phyloP scores from a whole-genome alignment of 257 asterid species.

The Gardenia jasminoides region DNA sequence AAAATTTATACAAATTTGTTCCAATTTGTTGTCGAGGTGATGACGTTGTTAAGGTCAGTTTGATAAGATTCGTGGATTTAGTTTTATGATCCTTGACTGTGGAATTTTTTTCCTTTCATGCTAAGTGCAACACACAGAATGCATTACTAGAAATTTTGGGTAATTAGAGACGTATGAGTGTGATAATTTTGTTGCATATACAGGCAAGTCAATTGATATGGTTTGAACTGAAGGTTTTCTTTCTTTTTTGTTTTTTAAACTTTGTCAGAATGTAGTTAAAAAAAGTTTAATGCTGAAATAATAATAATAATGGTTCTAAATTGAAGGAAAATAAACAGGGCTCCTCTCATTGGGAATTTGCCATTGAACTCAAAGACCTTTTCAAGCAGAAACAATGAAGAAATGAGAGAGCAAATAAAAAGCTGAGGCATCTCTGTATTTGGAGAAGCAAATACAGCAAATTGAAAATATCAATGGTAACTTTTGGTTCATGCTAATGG shows the following conservation, averaged over 20 bases:
- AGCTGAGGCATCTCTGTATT: neutral
- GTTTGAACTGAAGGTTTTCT: neutral
- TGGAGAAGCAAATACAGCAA: neutral
- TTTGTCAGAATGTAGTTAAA: neutral
- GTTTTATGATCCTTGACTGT: neutral
- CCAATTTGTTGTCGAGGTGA: conserved; percentile 76
- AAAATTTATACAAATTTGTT: no score
- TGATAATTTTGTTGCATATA: neutral
- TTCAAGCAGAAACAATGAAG: neutral
- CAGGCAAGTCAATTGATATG: neutral
- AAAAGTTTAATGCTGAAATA: neutral
- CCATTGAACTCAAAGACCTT: neutral
- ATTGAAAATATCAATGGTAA: neutral
- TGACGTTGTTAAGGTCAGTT: conserved; percentile 78
- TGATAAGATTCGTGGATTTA: neutral
- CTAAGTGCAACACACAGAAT: neutral
- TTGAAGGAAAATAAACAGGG: neutral
- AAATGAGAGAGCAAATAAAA: neutral
- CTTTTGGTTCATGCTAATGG: neutral
- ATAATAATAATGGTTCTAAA: neutral
- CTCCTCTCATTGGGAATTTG: neutral
- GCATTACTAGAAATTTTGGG: neutral
- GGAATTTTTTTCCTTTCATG: neutral
- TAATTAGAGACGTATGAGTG: neutral
- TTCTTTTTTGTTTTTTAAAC: neutral